Evolutionary conservation across 2,329 filamentous ascomycete genomes (phyloP).

Genomic region (Phialophora tarda): DNA sequence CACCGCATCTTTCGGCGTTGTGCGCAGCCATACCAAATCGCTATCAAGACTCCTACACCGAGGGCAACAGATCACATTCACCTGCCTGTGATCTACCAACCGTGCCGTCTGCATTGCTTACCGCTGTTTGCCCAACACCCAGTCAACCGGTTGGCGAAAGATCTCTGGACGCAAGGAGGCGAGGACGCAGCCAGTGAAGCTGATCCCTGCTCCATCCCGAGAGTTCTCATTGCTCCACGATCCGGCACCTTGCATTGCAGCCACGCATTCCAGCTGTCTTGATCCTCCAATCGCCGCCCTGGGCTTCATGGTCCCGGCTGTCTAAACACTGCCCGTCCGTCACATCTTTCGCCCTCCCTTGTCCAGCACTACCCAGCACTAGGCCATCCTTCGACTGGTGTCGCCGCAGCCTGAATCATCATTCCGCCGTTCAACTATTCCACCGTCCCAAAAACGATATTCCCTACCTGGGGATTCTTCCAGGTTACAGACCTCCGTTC

Average conservation of each 20-base stretch:
- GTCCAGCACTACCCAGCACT: slow-evolving; percentile 20
- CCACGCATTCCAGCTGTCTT: slow-evolving; percentile 37
- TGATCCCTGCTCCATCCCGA: slow-evolving; percentile 23
- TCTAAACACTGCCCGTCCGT: slow-evolving; percentile 25
- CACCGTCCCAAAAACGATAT: slow-evolving; percentile 23
- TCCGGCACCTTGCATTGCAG: slow-evolving; percentile 40
- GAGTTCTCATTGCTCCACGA: slow-evolving; percentile 37
- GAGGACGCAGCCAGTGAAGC: slow-evolving; percentile 27
- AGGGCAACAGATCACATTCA: slow-evolving; percentile 8
- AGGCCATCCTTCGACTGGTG: slow-evolving; percentile 24
- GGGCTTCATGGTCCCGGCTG: slow-evolving; percentile 18
- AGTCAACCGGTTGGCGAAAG: slow-evolving; percentile 29
- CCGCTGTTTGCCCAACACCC: slow-evolving; percentile 35
- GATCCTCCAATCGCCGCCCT: slow-evolving; percentile 31
- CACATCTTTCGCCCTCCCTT: slow-evolving; percentile 25
- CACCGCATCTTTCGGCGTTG: slow-evolving; percentile 16
- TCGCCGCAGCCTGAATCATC: slow-evolving; percentile 37
- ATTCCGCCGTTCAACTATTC: slow-evolving; percentile 27
- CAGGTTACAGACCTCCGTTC: slow-evolving; percentile 16
- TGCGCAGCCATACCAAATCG: not conserved
- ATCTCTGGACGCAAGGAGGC: slow-evolving; percentile 38
- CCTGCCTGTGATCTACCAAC: slow-evolving; percentile 10
- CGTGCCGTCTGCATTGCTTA: slow-evolving; percentile 31
- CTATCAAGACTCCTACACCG: not conserved
- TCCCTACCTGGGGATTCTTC: slow-evolving; percentile 15